Conservation (phyloP, 352 stramenopile species). For the Phytophthora aleatoria region DNA sequence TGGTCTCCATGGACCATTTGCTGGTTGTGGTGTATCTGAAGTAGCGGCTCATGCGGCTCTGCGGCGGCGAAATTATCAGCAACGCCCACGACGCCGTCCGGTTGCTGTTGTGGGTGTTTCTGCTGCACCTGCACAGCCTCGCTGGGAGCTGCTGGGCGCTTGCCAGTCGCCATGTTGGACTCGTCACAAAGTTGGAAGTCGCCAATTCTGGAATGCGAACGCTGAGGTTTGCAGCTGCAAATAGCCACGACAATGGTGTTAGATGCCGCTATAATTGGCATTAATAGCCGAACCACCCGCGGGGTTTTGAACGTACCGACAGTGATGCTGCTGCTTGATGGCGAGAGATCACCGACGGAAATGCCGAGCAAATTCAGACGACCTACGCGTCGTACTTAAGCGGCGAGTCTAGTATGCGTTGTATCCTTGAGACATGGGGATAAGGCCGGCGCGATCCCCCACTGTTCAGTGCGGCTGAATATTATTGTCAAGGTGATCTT, state of each 20-base stretch:
- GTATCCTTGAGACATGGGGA: constrained; percentile 22
- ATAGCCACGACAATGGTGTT: constrained; percentile 11
- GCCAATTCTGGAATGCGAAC: constrained; percentile 22
- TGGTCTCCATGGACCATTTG: constrained; percentile 23
- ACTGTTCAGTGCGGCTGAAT: constrained; percentile 9
- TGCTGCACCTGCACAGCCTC: constrained; percentile 21
- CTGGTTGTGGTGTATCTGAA: constrained; percentile 1
- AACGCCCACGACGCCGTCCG: constrained; percentile 8
- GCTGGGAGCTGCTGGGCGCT: constrained; percentile 11
- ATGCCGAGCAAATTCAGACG: constrained; percentile 1
- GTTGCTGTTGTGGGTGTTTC: constrained; percentile 15
- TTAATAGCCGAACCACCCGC: not conserved
- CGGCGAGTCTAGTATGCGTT: not conserved
- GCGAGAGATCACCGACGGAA: constrained; percentile 14
- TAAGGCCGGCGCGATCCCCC: constrained; percentile 2
- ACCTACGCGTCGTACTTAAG: constrained; percentile 20
- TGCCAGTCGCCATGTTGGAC: constrained; percentile 30
- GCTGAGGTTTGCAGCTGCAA: constrained; percentile 15
- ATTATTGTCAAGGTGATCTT: not conserved
- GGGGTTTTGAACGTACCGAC: constrained; percentile 1
- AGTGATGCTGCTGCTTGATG: constrained; percentile 2
- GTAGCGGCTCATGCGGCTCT: constrained; percentile 16
- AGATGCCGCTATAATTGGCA: constrained; percentile 8
- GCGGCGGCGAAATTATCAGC: not conserved
- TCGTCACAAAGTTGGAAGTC: constrained; percentile 3